Percentiles rank a stretch among this genome's conserved stretches.
These are phyloP conservation scores for Taphrina populina DNA, from an alignment of 1,139 yeast species.

Conservation along the genomic window DNA sequence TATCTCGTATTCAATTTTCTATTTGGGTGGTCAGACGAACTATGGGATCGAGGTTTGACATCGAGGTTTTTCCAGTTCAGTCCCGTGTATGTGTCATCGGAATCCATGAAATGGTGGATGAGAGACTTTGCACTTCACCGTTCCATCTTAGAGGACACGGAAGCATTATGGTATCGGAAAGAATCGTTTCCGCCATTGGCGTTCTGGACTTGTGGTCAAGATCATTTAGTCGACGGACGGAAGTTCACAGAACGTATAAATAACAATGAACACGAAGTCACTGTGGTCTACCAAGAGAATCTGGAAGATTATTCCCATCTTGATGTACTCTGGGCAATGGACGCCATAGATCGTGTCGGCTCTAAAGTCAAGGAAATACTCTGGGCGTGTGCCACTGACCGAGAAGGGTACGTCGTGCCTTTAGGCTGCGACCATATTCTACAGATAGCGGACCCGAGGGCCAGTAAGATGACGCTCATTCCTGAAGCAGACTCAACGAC, in stretches of 20 bases:
- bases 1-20: constrained; percentile 79
- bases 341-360: constrained; percentile 59
- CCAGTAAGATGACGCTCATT: too few species aligned
- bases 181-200: constrained; percentile 54
- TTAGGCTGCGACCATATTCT: constrained; percentile 3
- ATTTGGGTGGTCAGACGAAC: constrained; percentile 77
- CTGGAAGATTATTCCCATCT: constrained; percentile 68
- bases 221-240: constrained; percentile 65
- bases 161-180: constrained; percentile 57
- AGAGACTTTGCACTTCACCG: constrained; percentile 53
- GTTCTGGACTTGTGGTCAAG: constrained; percentile 62
- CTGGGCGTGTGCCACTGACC: constrained; percentile 38
- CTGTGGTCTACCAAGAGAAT: constrained; percentile 49
- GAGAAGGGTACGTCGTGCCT: constrained; percentile 10
- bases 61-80: constrained; percentile 77
- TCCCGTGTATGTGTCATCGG: constrained; percentile 78
- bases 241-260: constrained; percentile 54
- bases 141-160: constrained; percentile 53
- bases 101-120: constrained; percentile 88
- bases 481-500: too few species aligned
- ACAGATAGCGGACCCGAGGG: constrained; percentile 3
- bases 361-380: constrained; percentile 47
- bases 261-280: constrained; percentile 50
- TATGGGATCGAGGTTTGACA: constrained; percentile 71
- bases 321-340: constrained; percentile 87